A percentile compares a stretch with the other conserved stretches of the same genome.
Conservation (phyloP, 169 alveolate genomes). For the Eimeria sp. region DNA sequence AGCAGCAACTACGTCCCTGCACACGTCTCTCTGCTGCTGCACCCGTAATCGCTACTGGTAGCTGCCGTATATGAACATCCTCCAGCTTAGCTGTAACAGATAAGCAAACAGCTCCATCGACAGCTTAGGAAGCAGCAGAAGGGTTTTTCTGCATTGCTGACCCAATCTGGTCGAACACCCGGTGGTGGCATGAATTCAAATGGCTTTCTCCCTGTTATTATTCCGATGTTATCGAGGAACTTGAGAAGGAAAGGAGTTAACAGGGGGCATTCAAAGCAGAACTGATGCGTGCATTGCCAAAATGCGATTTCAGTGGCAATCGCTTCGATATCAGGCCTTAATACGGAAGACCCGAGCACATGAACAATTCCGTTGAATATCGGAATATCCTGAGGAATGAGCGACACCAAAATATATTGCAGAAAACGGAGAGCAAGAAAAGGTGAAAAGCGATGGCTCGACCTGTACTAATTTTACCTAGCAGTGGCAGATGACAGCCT, state of each 20-base stretch:
- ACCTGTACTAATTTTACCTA: neutral
- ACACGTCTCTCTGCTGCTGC: no score
- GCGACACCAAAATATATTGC: neutral
- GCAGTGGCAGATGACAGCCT: neutral
- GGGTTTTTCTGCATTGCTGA: neutral
- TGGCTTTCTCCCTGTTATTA: slow-evolving; percentile 65
- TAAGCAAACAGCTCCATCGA: neutral
- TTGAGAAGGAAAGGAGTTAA: slow-evolving; percentile 60
- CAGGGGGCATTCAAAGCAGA: slow-evolving; percentile 76
- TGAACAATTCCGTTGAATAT: slow-evolving; percentile 76
- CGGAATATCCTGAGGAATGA: slow-evolving; percentile 61
- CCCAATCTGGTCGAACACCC: slow-evolving; percentile 79
- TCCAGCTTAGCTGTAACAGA: neutral
- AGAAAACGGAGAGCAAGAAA: neutral
- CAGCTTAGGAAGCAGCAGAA: neutral
- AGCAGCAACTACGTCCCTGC: no score
- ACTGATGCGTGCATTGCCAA: slow-evolving; percentile 82
- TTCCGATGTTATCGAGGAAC: slow-evolving; percentile 61
- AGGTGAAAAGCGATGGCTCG: no score
- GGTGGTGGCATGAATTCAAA: slow-evolving; percentile 78
- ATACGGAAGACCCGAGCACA: slow-evolving; percentile 71
- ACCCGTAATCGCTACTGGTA: no score
- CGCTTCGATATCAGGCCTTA: slow-evolving; percentile 74
- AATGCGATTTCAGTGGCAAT: slow-evolving; percentile 72
- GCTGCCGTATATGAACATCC: no score